phyloP scores from a whole-genome alignment of 2,329 filamentous ascomycete species.

The Remersonia thermophila region DNA sequence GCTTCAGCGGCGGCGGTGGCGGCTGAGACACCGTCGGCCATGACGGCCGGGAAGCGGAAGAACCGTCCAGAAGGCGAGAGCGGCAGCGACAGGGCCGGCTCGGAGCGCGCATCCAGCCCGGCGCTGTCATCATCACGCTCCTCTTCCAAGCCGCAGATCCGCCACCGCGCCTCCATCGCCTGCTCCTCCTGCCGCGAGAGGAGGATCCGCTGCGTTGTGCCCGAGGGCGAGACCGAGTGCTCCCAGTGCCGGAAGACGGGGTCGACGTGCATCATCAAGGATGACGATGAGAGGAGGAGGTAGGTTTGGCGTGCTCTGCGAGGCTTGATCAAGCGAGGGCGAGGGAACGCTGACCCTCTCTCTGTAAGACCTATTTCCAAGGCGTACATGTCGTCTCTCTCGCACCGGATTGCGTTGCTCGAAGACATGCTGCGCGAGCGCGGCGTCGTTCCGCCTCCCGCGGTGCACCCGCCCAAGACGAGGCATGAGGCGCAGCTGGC shows the following conservation, averaged over 20 bases:
- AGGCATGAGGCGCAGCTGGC: constrained; percentile 27
- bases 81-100: constrained; percentile 18
- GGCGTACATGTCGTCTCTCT: constrained; percentile 45
- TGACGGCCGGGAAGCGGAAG: constrained; percentile 12
- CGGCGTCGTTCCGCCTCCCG: constrained; percentile 36
- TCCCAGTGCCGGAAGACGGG: constrained; percentile 40
- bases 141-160: constrained; percentile 24
- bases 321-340: too few relatives aligned
- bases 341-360: too few relatives aligned
- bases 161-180: constrained; percentile 40
- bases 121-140: constrained; percentile 17
- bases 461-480: constrained; percentile 41
- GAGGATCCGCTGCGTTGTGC: constrained; percentile 39
- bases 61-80: constrained; percentile 13
- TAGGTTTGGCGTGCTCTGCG: constrained; percentile 19
- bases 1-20: not conserved
- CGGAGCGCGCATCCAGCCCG: constrained; percentile 25
- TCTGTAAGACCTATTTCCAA: constrained; percentile 40
- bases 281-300: constrained; percentile 44
- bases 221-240: constrained; percentile 37
- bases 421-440: constrained; percentile 39
- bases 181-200: constrained; percentile 41
- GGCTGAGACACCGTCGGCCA: not conserved
- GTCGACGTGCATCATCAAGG: constrained; percentile 41
- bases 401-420: constrained; percentile 39